These are phyloP conservation scores for Austroboletus niveus DNA, from an alignment of 1,284 basidiomycete species.

Conservation along the genomic window DNA sequence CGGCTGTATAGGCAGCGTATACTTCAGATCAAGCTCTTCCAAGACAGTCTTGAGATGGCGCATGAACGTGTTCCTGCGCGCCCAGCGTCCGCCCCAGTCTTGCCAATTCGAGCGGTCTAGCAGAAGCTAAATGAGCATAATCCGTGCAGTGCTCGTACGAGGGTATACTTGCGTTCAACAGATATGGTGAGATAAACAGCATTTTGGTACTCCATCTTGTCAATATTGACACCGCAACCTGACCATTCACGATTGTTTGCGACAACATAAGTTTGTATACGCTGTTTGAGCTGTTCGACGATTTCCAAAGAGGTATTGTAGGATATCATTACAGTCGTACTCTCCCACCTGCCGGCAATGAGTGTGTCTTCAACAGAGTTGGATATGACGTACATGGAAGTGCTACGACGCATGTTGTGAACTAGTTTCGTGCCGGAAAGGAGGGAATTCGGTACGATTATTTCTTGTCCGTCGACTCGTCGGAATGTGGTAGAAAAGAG, in stretches of 20 bases:
- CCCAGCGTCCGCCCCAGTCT: constrained; percentile 82
- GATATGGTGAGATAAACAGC: constrained; percentile 65
- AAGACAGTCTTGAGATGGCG: constrained; percentile 64
- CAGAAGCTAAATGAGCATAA: constrained; percentile 14
- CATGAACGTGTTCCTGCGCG: constrained; percentile 70
- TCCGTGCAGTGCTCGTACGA: background rate
- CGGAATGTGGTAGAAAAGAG: constrained; percentile 80
- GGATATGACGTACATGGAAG: constrained; percentile 56
- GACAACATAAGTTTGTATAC: constrained; percentile 59
- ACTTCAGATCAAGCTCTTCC: constrained; percentile 71
- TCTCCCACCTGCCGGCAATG: constrained; percentile 63
- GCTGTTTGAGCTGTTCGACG: constrained; percentile 63
- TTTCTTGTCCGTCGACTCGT: constrained; percentile 76
- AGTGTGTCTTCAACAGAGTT: constrained; percentile 9
- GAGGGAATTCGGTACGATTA: constrained; percentile 80
- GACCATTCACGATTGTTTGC: constrained; percentile 78
- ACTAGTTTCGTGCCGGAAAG: constrained; percentile 73
- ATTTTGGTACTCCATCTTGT: constrained; percentile 78
- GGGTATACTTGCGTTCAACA: constrained; percentile 64
- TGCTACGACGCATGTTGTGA: constrained; percentile 74
- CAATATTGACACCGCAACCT: constrained; percentile 58
- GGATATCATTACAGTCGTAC: constrained; percentile 60
- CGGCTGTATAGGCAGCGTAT: constrained; percentile 71
- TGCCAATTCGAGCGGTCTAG: constrained; percentile 81
- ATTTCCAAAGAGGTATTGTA: constrained; percentile 67